Evolutionary conservation across 2,329 filamentous ascomycete species (phyloP).

Genomic region (Diaporthe ilicicola): DNA sequence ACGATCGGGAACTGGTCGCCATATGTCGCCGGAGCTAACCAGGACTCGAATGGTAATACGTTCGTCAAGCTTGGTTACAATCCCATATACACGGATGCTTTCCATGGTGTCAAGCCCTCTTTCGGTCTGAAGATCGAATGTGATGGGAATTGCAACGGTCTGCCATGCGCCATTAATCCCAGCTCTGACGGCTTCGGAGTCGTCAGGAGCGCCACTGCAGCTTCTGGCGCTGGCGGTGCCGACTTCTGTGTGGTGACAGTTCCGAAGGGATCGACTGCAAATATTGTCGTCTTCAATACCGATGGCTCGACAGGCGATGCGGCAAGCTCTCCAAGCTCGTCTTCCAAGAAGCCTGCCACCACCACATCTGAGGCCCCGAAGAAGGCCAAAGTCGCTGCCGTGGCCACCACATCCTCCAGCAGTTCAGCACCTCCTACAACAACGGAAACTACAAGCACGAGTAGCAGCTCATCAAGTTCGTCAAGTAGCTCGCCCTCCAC

Average conservation of each 20-base stretch:
- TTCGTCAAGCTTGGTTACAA: slow-evolving; percentile 83
- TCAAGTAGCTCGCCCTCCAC: slow-evolving; percentile 11
- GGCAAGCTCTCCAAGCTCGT: slow-evolving; percentile 32
- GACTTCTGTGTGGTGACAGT: slow-evolving; percentile 82
- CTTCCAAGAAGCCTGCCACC: slow-evolving; percentile 38
- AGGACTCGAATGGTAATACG: slow-evolving; percentile 69
- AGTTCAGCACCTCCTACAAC: slow-evolving; percentile 29
- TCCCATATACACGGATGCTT: slow-evolving; percentile 72
- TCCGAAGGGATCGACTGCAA: slow-evolving; percentile 69
- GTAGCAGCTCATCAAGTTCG: slow-evolving; percentile 26
- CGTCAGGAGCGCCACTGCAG: slow-evolving; percentile 63
- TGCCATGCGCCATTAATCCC: slow-evolving; percentile 78
- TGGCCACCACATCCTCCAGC: slow-evolving; percentile 19
- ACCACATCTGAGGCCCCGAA: slow-evolving; percentile 30
- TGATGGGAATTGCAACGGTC: slow-evolving; percentile 71
- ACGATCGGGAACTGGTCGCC: slow-evolving; percentile 80
- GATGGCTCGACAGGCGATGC: slow-evolving; percentile 49
- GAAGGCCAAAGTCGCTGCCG: not conserved
- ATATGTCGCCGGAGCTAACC: slow-evolving; percentile 80
- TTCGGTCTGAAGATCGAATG: slow-evolving; percentile 79
- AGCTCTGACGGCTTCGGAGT: slow-evolving; percentile 61
- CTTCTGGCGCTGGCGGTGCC: slow-evolving; percentile 72
- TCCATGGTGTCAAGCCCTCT: slow-evolving; percentile 66
- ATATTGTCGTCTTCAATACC: slow-evolving; percentile 68
- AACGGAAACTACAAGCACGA: slow-evolving; percentile 34